Evolutionary conservation across 2,329 filamentous ascomycete genomes (phyloP).

Genomic region (Plectosphaerella plurivora): DNA sequence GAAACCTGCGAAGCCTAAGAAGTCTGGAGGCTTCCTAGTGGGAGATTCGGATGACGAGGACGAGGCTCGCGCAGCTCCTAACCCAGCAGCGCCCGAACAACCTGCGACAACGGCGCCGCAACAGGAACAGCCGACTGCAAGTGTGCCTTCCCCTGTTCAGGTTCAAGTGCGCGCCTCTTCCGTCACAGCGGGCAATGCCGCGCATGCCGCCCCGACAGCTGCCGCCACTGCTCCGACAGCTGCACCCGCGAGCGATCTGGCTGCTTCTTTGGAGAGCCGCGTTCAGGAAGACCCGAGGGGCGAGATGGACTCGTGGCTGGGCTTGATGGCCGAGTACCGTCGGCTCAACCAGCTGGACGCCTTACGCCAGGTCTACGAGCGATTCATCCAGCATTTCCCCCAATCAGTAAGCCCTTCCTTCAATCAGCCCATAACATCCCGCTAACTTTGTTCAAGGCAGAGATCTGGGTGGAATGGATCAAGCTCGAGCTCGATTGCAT

Average conservation of each 20-base stretch:
- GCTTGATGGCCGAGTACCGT: slow-evolving; percentile 79
- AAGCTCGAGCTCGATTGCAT: slow-evolving; percentile 87
- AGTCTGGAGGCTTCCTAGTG: slow-evolving; percentile 55
- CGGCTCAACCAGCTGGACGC: slow-evolving; percentile 79
- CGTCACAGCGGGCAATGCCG: slow-evolving; percentile 14
- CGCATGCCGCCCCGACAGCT: slow-evolving; percentile 33
- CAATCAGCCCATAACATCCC: background rate
- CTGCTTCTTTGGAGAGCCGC: slow-evolving; percentile 81
- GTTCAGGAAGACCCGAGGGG: slow-evolving; percentile 90
- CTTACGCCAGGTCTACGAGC: slow-evolving; percentile 73
- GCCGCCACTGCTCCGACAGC: slow-evolving; percentile 30
- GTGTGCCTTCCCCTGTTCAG: slow-evolving; percentile 10
- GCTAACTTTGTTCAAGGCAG: slow-evolving; percentile 60
- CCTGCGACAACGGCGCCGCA: slow-evolving; percentile 6
- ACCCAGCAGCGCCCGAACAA: slow-evolving; percentile 8
- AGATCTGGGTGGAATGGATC: slow-evolving; percentile 85
- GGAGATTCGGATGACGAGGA: slow-evolving; percentile 58
- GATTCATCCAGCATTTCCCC: slow-evolving; percentile 85
- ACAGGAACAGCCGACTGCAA: slow-evolving; percentile 12
- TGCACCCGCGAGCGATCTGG: slow-evolving; percentile 46
- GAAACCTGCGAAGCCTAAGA: slow-evolving; percentile 50
- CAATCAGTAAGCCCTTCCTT: slow-evolving; percentile 67
- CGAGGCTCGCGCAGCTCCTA: slow-evolving; percentile 12
- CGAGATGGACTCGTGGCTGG: slow-evolving; percentile 87
- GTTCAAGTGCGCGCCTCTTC: slow-evolving; percentile 5